Percentiles rank a stretch among this genome's conserved stretches.
Evolutionary conservation across 2,329 filamentous ascomycete genomes (phyloP).

Genomic region (Clarireedia monteithiana): DNA sequence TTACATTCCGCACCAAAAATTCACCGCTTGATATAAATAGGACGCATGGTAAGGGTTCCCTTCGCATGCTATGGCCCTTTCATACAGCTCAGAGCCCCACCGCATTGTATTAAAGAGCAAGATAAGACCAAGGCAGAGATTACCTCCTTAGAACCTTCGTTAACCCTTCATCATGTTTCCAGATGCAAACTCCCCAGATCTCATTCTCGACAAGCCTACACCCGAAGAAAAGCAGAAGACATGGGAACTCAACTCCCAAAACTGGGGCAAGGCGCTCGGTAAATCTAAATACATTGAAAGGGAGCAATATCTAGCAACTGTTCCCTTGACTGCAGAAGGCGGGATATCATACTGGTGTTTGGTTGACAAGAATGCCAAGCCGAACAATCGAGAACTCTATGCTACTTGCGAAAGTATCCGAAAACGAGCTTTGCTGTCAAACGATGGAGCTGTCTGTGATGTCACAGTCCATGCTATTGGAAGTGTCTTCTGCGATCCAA

Average conservation of each 20-base stretch:
- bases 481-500: conserved; percentile 67
- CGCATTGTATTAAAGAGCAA: not conserved
- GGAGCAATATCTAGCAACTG: conserved; percentile 48
- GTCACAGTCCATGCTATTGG: conserved; percentile 66
- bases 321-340: conserved; percentile 49
- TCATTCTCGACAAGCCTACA: conserved; percentile 50
- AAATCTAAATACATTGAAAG: conserved; percentile 50
- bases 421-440: conserved; percentile 47
- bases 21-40: not conserved
- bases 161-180: conserved; percentile 16
- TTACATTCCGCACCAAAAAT: not conserved
- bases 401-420: conserved; percentile 57
- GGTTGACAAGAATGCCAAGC: conserved; percentile 36
- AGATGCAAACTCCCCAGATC: conserved; percentile 25
- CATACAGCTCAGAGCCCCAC: not conserved
- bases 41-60: not conserved
- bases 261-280: conserved; percentile 52
- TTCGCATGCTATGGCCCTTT: not conserved
- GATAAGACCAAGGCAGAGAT: not conserved
- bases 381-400: conserved; percentile 44
- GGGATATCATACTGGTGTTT: conserved; percentile 57
- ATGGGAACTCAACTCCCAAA: conserved; percentile 47
- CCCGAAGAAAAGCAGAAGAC: conserved; percentile 43
- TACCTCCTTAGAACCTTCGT: conserved; percentile 2
- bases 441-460: conserved; percentile 38